Evolutionary conservation across 2,329 filamentous ascomycete genomes (phyloP).

Genomic region (Colletotrichum sublineola): DNA sequence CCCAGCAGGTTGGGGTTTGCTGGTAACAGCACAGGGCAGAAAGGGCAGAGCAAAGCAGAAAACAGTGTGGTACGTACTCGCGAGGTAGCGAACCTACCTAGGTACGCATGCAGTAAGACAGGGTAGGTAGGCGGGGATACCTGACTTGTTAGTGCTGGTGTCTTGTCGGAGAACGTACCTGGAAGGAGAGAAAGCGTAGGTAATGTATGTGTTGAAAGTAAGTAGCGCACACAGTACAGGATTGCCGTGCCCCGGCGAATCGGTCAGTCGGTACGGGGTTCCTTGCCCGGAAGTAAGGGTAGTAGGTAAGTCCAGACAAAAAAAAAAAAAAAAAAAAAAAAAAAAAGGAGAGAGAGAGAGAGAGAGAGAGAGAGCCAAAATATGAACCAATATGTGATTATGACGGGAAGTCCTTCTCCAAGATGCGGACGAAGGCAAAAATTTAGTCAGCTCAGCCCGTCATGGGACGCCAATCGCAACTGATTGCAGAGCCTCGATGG

Average conservation of each 20-base stretch:
- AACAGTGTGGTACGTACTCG: constrained; percentile 11
- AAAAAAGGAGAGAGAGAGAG: neutral
- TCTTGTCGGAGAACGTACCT: constrained; percentile 14
- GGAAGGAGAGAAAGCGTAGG: no score
- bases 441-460: constrained; percentile 11
- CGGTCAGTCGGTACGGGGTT: constrained; percentile 27
- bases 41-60: neutral
- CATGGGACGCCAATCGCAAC: constrained; percentile 8
- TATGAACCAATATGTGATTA: constrained; percentile 4
- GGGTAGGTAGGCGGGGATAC: constrained; percentile 6
- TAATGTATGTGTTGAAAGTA: neutral
- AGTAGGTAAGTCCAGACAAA: constrained; percentile 6
- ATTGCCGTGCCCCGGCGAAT: constrained; percentile 26
- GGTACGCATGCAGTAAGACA: constrained; percentile 23
- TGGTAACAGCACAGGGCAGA: constrained; percentile 10
- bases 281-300: constrained; percentile 15
- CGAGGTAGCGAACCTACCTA: neutral
- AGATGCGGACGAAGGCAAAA: constrained; percentile 1
- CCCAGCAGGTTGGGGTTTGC: constrained; percentile 28
- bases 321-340: neutral
- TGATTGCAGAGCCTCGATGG: neutral
- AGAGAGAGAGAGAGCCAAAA: neutral
- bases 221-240: neutral
- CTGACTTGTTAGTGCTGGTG: constrained; percentile 13
- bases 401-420: neutral